Conservation (phyloP, 768 basidiomycete species). For the Kwoniella bestiolae region DNA sequence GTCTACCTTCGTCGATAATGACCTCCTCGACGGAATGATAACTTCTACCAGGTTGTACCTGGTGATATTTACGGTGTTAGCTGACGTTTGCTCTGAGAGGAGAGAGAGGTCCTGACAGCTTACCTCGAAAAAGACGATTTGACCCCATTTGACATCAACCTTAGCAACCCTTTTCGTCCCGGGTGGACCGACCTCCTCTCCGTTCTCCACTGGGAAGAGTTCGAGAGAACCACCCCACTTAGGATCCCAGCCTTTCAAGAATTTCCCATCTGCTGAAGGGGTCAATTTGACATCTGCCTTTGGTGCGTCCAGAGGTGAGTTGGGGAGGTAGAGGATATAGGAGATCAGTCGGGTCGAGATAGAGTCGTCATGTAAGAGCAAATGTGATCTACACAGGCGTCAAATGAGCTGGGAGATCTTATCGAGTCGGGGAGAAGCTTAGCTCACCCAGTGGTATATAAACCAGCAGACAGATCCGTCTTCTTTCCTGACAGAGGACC, state of each 20-base stretch:
- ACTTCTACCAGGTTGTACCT: slow-evolving; percentile 89
- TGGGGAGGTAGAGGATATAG: slow-evolving; percentile 95
- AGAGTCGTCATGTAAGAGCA: slow-evolving; percentile 98
- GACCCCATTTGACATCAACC: slow-evolving; percentile 58
- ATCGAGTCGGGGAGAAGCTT: neutral
- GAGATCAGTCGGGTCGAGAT: slow-evolving; percentile 92
- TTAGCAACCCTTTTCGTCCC: slow-evolving; percentile 60
- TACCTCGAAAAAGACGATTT: slow-evolving; percentile 60
- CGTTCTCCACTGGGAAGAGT: slow-evolving; percentile 74
- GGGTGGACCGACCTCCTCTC: slow-evolving; percentile 66
- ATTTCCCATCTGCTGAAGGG: slow-evolving; percentile 44
- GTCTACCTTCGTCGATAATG: slow-evolving; percentile 76
- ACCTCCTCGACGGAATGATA: slow-evolving; percentile 98
- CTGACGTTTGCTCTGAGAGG: neutral
- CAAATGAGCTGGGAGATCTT: neutral
- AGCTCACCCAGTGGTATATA: slow-evolving; percentile 83
- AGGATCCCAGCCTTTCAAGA: slow-evolving; percentile 70
- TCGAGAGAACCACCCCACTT: slow-evolving; percentile 94
- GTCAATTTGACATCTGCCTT: slow-evolving; percentile 63
- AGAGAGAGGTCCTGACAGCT: neutral
- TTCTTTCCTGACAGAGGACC: slow-evolving; percentile 87
- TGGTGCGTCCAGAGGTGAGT: slow-evolving; percentile 48
- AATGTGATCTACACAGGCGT: slow-evolving; percentile 60
- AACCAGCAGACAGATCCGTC: slow-evolving; percentile 93
- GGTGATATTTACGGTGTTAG: neutral